These are phyloP conservation scores for Actinomortierella wolfii DNA, from an alignment of 371 early-diverging fungal genomes.

Conservation along the genomic window DNA sequence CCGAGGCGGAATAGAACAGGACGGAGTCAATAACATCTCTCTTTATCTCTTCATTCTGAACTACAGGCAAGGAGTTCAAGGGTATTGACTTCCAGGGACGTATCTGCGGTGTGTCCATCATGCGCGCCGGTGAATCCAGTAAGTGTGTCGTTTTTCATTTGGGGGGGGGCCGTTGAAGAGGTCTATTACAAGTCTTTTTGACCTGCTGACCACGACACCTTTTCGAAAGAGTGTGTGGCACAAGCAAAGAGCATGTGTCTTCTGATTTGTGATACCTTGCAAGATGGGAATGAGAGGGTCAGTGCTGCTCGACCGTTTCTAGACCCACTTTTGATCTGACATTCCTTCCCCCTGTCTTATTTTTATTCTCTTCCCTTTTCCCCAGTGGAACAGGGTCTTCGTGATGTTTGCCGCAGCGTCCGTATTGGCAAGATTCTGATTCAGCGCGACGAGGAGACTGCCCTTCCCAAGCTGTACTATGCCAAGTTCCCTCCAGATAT, in stretches of 20 bases:
- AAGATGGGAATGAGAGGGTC: too few species aligned
- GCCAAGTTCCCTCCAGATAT: conserved; percentile 91
- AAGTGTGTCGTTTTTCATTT: conserved; percentile 27
- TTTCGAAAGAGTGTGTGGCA: too few species aligned
- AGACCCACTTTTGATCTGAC: too few species aligned
- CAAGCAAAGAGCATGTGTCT: too few species aligned
- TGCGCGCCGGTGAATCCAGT: conserved; percentile 93
- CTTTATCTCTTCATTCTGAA: not conserved
- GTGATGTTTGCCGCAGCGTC: conserved; percentile 89
- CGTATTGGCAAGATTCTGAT: conserved; percentile 95
- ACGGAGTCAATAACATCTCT: not conserved
- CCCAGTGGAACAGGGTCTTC: conserved; percentile 84
- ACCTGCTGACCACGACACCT: too few species aligned
- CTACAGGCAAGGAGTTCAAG: conserved; percentile 57
- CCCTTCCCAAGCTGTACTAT: conserved; percentile 88
- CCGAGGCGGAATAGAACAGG: not conserved
- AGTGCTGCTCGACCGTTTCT: too few species aligned
- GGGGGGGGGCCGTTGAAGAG: too few species aligned
- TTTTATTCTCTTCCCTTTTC: not conserved
- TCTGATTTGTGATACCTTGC: too few species aligned
- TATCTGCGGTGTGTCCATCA: conserved; percentile 95
- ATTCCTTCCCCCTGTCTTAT: too few species aligned
- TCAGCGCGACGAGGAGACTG: conserved; percentile 94
- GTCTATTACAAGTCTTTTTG: too few species aligned
- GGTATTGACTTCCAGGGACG: conserved; percentile 85